Base-by-base conservation (phyloP, 2,329 filamentous ascomycete species). In the Magnaporthiopsis rhizophila region DNA sequence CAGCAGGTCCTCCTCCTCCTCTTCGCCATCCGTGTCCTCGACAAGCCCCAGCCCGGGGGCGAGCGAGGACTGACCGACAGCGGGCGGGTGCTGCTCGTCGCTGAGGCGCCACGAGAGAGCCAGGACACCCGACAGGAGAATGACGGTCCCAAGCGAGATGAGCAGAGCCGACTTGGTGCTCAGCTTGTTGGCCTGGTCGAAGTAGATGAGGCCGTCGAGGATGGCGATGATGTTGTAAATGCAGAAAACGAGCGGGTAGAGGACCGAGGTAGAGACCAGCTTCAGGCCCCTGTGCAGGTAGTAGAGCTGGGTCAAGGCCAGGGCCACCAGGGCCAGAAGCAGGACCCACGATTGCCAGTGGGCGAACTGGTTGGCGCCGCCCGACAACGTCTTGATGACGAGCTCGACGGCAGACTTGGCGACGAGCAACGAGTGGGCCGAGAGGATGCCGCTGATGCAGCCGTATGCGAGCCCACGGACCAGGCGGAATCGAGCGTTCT, bases 141-240 rank as follows among this genome's bases (percentile, higher is more conserved):
- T 90, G 38, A 87, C 81, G 0, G 94, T 98, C 13, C 95, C 95
- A 2, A 99, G 76, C 0, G 92, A 86, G 67, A 98, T 96, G 58
- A 96, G 83, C 53, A 87, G 86, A 21, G 90, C 94, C 71, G 91
- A 88, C 2, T 95, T 77, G 0, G 86, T 82, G 21, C 88, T 87
- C 67, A 99, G 86, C 64, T 90, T 83, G 68, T 92, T 89, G 63
- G 89, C 90, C 76, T 99, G 95, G 70, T 89, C 85, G 78, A 98
- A 99, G 77, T 98, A 99, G 71, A 99, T 97, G 69, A 99, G 83
- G 38, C 95, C 95, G 76, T 99, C 95, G 69, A 98, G 81, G 69
- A 99, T 99, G 69, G 95, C 95, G 72, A 98, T 93, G 72, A 99
- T 97, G 81, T 99, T 99, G 83, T 98, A 99, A 68, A 98, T 87